phyloP scores from a whole-genome alignment of 2,329 filamentous ascomycete species.

The Trichoderma brevicompactum region DNA sequence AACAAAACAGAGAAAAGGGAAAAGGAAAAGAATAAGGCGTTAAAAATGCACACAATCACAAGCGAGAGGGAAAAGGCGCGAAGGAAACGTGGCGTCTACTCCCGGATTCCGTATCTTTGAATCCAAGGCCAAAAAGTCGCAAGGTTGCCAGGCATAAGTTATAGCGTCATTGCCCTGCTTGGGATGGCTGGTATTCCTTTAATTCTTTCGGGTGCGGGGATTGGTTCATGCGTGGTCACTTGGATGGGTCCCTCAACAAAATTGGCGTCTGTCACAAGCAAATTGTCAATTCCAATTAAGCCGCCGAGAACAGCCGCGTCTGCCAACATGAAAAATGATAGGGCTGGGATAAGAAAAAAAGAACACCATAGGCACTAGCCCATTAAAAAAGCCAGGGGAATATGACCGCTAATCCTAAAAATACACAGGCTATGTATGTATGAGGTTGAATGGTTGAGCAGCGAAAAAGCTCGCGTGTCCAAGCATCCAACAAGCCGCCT shows the following conservation, averaged over 20 bases:
- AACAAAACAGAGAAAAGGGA: background rate
- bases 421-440: constrained; percentile 18
- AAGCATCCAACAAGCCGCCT: background rate
- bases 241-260: constrained; percentile 30
- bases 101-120: background rate
- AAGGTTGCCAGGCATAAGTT: background rate
- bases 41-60: background rate
- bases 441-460: background rate
- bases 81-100: constrained; percentile 23
- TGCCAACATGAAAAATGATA: constrained; percentile 8
- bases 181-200: background rate
- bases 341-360: background rate
- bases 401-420: constrained; percentile 16
- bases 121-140: background rate
- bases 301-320: constrained; percentile 1
- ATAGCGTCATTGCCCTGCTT: constrained; percentile 25
- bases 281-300: constrained; percentile 10
- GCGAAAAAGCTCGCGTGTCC: constrained; percentile 5
- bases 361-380: constrained; percentile 1
- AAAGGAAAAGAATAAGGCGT: background rate
- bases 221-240: constrained; percentile 21
- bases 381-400: background rate
- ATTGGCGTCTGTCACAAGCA: constrained; percentile 30
- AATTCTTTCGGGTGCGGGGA: constrained; percentile 21
- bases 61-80: background rate